Percentiles rank a stretch among this genome's conserved stretches.
phyloP scores from a whole-genome alignment of 1,284 basidiomycete species.

The Quambalaria eucalypti region DNA sequence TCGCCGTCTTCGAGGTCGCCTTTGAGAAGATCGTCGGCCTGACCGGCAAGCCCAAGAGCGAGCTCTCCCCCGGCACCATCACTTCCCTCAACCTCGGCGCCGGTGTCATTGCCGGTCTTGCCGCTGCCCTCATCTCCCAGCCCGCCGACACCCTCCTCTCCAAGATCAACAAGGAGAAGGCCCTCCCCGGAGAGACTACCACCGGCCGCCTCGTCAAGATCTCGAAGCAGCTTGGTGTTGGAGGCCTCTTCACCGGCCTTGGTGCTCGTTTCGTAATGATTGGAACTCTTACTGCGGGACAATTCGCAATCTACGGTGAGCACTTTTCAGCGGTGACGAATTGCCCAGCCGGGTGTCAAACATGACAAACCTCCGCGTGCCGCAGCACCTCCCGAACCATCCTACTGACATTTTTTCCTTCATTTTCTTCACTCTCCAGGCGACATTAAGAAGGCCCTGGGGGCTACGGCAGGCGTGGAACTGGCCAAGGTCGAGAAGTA shows the following conservation, averaged over 20 bases:
- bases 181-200: constrained; percentile 52
- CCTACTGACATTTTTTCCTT: neutral
- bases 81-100: constrained; percentile 43
- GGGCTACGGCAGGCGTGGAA: constrained; percentile 50
- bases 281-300: constrained; percentile 53
- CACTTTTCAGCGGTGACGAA: too few species aligned
- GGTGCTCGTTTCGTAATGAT: constrained; percentile 50
- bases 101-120: constrained; percentile 47
- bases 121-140: constrained; percentile 45
- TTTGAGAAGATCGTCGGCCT: constrained; percentile 51
- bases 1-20: constrained; percentile 45
- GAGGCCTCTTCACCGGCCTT: constrained; percentile 54
- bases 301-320: too few species aligned
- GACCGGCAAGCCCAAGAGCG: constrained; percentile 52
- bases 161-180: constrained; percentile 58
- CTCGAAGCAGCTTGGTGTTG: constrained; percentile 50
- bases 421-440: constrained; percentile 48
- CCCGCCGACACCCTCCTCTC: constrained; percentile 49
- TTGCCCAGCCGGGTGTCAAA: too few species aligned
- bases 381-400: neutral
- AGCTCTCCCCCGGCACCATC: constrained; percentile 40
- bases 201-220: constrained; percentile 52
- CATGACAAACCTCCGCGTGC: neutral
- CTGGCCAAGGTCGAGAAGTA: constrained; percentile 25
- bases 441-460: constrained; percentile 51